Base-by-base conservation (phyloP, 2,329 filamentous ascomycete species). In the Colletotrichum tropicale region DNA sequence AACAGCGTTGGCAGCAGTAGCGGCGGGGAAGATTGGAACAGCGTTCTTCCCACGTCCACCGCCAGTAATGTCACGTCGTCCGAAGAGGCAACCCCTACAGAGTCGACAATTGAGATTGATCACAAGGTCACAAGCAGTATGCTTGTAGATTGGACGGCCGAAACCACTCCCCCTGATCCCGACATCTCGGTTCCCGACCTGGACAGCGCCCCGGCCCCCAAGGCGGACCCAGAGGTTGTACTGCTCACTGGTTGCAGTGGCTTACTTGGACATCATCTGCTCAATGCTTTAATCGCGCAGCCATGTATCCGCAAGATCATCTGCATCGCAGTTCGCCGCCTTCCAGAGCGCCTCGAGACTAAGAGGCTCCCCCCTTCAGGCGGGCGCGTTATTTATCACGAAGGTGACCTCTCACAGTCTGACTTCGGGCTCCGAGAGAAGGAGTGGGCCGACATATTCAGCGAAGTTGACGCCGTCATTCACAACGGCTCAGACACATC, bases 371-470 rank as follows among this genome's bases (percentile, higher is more conserved):
- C 61, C n/a, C 32, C 61, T 3, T 8, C 61, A 12, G n/a, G 18
- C n/a, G 61, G 21, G 8, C 61, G 61, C 21, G 75, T 81, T 2
- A 26, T 61, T 1, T 65, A 75, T 16, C 71, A 81, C 67, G 24
- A 58, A 0, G 78, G 81, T 48, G 82, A 89, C 21, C 78, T 83
- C 5, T 13, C 76, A 2, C 32, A 24, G 61, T 18, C 61, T 15
- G 32, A 34, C n/a, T 28, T 65, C 32, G 61, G 61, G n/a, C 34
- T 43, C 18, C 18, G n/a, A n/a, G 61, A 43, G 18, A 21, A 24
- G 18, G 61, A 65, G 24, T 24, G n/a, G n/a, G 34, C 61, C 9
- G 32, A n/a, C 28, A 67, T 67, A 48, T 58, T 67, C 30, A 24
- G 13, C 48, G 48, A 67, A 21, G 48, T 56, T 30, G 65, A 67